Percentiles rank a stretch among this genome's conserved stretches.
Conservation (phyloP, 345 rosid species). For the Eucalyptus virginea region DNA sequence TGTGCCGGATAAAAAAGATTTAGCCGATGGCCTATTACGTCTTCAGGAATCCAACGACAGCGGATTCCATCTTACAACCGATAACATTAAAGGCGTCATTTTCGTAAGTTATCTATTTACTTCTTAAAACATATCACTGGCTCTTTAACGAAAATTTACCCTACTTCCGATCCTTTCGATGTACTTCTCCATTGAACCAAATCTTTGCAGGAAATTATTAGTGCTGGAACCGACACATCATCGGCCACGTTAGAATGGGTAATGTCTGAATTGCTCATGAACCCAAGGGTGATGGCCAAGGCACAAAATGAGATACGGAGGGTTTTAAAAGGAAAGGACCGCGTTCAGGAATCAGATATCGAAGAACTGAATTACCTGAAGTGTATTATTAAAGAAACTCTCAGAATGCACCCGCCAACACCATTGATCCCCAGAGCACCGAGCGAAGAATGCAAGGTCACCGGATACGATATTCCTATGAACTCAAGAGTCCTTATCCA, state of each 20-base stretch:
- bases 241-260: slow-evolving; percentile 3
- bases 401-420: slow-evolving; percentile 9
- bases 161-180: no score
- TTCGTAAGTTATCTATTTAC: not conserved
- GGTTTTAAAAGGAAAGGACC: not conserved
- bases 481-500: not conserved
- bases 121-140: not conserved
- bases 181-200: no score
- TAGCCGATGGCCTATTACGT: not conserved
- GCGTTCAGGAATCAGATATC: not conserved
- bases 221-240: not conserved
- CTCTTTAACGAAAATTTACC: not conserved
- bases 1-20: not conserved
- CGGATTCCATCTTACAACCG: not conserved
- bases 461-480: slow-evolving; percentile 5
- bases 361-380: slow-evolving; percentile 3
- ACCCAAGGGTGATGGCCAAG: slow-evolving; percentile 5
- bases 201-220: not conserved
- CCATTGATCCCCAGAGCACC: slow-evolving; percentile 8
- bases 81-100: not conserved
- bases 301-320: slow-evolving; percentile 5
- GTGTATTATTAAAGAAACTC: slow-evolving; percentile 9
- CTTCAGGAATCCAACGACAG: not conserved
- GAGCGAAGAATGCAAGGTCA: not conserved
- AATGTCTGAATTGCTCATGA: slow-evolving; percentile 5